Conservation (phyloP, 768 basidiomycete genomes). For the Rubroboletus pulcherrimus region DNA sequence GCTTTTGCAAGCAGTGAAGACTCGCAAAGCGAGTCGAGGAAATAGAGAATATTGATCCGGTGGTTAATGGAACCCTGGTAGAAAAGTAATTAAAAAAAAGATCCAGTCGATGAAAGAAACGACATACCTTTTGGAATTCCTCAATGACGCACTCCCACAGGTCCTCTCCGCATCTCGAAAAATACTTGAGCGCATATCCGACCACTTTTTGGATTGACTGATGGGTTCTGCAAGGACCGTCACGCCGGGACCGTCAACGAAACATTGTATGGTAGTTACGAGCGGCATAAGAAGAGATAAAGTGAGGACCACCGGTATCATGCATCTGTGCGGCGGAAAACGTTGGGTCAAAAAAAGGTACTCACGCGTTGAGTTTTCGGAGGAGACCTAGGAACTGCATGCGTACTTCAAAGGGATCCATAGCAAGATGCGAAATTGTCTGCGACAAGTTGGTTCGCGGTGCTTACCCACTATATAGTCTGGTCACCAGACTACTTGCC, state of each 20-base stretch:
- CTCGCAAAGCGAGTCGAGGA: constrained; percentile 86
- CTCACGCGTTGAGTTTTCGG: constrained; percentile 61
- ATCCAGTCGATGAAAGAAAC: background rate
- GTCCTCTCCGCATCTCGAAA: no score
- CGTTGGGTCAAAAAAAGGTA: background rate
- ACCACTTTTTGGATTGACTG: no score
- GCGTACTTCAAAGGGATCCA: constrained; percentile 66
- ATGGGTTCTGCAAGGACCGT: no score
- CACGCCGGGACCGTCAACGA: no score
- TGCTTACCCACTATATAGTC: no score
- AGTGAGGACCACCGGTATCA: background rate
- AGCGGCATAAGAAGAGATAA: background rate
- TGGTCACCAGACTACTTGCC: no score
- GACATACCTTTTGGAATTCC: constrained; percentile 79
- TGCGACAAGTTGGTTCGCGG: no score
- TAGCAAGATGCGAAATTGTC: background rate
- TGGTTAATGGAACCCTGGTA: constrained; percentile 78
- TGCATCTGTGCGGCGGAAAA: background rate
- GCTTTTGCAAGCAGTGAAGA: constrained; percentile 67
- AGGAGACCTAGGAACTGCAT: constrained; percentile 68
- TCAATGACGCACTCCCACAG: constrained; percentile 24
- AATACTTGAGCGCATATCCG: no score
- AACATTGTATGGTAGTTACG: background rate
- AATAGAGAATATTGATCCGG: constrained; percentile 90
- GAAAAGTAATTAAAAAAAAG: no score